phyloP scores from a whole-genome alignment of 352 stramenopile genomes.

The Phytophthora sp. region DNA sequence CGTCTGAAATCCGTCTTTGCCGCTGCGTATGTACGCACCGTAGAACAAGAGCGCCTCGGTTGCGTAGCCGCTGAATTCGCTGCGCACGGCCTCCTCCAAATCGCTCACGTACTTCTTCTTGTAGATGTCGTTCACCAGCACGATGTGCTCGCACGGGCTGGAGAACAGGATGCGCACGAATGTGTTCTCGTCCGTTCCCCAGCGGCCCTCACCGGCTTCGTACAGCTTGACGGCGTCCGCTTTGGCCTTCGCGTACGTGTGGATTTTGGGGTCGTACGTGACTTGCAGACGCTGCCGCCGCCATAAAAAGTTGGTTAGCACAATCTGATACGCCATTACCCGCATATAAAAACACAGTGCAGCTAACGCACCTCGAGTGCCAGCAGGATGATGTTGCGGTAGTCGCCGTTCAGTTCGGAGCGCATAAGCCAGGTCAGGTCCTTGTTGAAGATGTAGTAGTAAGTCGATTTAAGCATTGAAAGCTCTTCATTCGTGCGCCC shows the following conservation, averaged over 20 bases:
- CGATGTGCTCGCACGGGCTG: conserved; percentile 63
- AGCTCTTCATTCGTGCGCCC: conserved; percentile 79
- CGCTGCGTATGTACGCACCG: conserved; percentile 41
- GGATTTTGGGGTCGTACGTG: conserved; percentile 54
- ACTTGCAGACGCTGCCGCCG: conserved; percentile 36
- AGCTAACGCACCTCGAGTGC: conserved; percentile 52
- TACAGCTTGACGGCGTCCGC: conserved; percentile 67
- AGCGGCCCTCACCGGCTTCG: conserved; percentile 73
- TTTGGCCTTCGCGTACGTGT: conserved; percentile 65
- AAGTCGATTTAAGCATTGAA: conserved; percentile 74
- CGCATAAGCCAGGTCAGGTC: conserved; percentile 71
- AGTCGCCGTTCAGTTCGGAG: conserved; percentile 71
- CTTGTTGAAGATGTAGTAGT: conserved; percentile 79
- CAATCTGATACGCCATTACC: background rate
- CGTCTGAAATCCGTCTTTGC: too few relatives aligned
- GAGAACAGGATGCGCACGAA: conserved; percentile 70
- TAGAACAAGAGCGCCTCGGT: conserved; percentile 69
- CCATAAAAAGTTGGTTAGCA: conserved; percentile 3
- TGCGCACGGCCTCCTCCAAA: conserved; percentile 57
- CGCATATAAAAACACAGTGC: background rate
- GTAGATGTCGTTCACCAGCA: conserved; percentile 70
- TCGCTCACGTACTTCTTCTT: conserved; percentile 71
- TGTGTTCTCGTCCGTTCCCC: conserved; percentile 73
- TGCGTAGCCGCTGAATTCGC: conserved; percentile 73
- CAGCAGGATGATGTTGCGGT: conserved; percentile 68